Evolutionary conservation across 768 basidiomycete species (phyloP).

Genomic region (Amanita polypyramis): DNA sequence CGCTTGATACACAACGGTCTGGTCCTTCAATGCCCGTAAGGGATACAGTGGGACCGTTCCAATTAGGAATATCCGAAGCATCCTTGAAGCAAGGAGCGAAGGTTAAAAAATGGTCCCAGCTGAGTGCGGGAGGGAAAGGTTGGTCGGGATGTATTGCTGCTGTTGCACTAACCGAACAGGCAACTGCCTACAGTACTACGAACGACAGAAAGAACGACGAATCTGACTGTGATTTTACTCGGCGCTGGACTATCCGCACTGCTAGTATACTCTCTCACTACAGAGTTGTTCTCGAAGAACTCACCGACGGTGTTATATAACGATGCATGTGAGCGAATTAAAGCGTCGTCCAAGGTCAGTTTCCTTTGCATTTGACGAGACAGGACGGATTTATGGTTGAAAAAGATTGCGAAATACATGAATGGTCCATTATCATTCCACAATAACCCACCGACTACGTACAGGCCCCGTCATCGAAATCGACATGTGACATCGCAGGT

Average conservation of each 20-base stretch:
- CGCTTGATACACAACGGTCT: slow-evolving; percentile 48
- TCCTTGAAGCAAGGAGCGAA: slow-evolving; percentile 42
- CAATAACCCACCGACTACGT: slow-evolving; percentile 68
- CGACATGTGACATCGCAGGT: slow-evolving; percentile 75
- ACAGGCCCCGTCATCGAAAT: slow-evolving; percentile 73
- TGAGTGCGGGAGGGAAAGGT: slow-evolving; percentile 74
- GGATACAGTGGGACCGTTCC: slow-evolving; percentile 70
- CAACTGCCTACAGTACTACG: slow-evolving; percentile 28
- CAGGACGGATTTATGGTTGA: neutral
- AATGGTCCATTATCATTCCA: slow-evolving; percentile 64
- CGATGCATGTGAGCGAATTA: slow-evolving; percentile 43
- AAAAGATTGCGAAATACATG: slow-evolving; percentile 60
- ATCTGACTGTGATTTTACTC: slow-evolving; percentile 48
- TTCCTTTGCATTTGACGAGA: slow-evolving; percentile 1
- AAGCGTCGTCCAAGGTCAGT: slow-evolving; percentile 33
- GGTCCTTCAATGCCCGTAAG: slow-evolving; percentile 26
- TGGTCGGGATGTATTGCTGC: slow-evolving; percentile 1
- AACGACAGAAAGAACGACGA: slow-evolving; percentile 38
- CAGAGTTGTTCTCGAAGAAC: slow-evolving; percentile 82
- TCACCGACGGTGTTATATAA: slow-evolving; percentile 77
- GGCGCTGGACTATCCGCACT: slow-evolving; percentile 77
- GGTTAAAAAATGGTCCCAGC: slow-evolving; percentile 69
- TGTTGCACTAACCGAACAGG: slow-evolving; percentile 1
- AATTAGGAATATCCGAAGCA: slow-evolving; percentile 55
- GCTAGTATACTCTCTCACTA: slow-evolving; percentile 67